Conservation (phyloP, 495 filamentous ascomycete species). For the Xylaria grammica region DNA sequence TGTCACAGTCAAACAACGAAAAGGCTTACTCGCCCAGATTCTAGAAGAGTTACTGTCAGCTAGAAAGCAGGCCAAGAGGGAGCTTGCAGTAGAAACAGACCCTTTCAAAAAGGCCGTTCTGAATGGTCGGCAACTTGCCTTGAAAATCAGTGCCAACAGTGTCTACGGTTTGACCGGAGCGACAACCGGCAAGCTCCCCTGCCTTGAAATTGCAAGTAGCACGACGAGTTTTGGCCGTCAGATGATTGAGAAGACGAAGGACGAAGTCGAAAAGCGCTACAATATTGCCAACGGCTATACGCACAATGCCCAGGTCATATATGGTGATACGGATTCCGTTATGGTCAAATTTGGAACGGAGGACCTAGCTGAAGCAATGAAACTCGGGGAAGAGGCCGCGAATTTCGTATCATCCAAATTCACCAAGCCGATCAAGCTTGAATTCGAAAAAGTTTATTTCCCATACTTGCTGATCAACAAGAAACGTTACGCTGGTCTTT, state of each 20-base stretch:
- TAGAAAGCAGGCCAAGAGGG: constrained; percentile 90
- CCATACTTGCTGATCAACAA: constrained; percentile 99
- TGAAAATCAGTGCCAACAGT: constrained; percentile 97
- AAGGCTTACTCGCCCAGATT: constrained; percentile 93
- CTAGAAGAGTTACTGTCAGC: constrained; percentile 88
- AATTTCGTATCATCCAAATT: constrained; percentile 89
- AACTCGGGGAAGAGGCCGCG: constrained; percentile 89
- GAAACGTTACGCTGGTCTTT: constrained; percentile 96
- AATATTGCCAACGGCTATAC: constrained; percentile 92
- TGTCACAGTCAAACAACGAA: constrained; percentile 83
- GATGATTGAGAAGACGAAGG: constrained; percentile 98
- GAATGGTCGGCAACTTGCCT: constrained; percentile 93
- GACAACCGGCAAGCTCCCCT: constrained; percentile 93
- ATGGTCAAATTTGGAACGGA: constrained; percentile 98
- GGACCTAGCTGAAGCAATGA: constrained; percentile 87
- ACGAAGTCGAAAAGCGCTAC: constrained; percentile 87
- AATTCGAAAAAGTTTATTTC: constrained; percentile 99
- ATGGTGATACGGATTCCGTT: constrained; percentile 98
- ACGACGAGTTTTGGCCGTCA: constrained; percentile 94
- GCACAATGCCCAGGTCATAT: constrained; percentile 95
- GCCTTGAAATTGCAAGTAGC: constrained; percentile 92
- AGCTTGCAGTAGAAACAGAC: constrained; percentile 89
- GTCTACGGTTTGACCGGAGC: constrained; percentile 98
- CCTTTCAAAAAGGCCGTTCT: constrained; percentile 97
- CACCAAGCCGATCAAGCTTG: constrained; percentile 93